Evolutionary conservation across 1,139 yeast species (phyloP).

Genomic region (Lodderomyces parapsilosis): DNA sequence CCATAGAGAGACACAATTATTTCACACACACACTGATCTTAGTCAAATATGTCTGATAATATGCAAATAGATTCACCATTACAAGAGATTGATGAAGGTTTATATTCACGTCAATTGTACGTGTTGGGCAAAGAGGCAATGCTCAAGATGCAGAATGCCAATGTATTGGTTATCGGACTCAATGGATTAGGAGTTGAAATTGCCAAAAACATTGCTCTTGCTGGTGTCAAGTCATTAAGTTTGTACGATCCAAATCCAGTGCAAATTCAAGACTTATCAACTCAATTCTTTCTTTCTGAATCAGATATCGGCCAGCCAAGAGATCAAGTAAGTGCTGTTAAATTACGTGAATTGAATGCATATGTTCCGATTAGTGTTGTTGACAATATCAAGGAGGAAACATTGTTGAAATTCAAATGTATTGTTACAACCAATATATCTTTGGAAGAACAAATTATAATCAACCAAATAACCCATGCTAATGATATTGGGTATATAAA

Average conservation of each 20-base stretch:
- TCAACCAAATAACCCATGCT: slow-evolving; percentile 74
- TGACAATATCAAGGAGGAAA: slow-evolving; percentile 47
- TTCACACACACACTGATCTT: background rate
- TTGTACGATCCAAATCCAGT: slow-evolving; percentile 80
- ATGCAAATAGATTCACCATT: slow-evolving; percentile 62
- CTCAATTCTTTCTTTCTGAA: slow-evolving; percentile 81
- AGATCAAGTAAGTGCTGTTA: slow-evolving; percentile 65
- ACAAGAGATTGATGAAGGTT: slow-evolving; percentile 75
- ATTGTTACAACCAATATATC: slow-evolving; percentile 79
- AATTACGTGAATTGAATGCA: slow-evolving; percentile 77
- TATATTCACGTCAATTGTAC: slow-evolving; percentile 93
- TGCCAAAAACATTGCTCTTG: slow-evolving; percentile 93
- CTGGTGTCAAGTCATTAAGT: slow-evolving; percentile 94
- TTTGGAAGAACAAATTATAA: slow-evolving; percentile 69
- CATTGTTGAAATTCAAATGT: slow-evolving; percentile 66
- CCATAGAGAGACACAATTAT: background rate
- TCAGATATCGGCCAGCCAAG: slow-evolving; percentile 75
- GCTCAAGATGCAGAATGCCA: slow-evolving; percentile 93
- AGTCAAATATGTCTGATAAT: slow-evolving; percentile 15
- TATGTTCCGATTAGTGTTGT: slow-evolving; percentile 86
- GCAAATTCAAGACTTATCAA: slow-evolving; percentile 68
- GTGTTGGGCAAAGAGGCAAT: slow-evolving; percentile 96
- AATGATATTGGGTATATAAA: slow-evolving; percentile 76
- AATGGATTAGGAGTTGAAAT: slow-evolving; percentile 93
- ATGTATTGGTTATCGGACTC: slow-evolving; percentile 82